Conservation (phyloP, 495 filamentous ascomycete genomes). For the Alectoria sarmentosa region DNA sequence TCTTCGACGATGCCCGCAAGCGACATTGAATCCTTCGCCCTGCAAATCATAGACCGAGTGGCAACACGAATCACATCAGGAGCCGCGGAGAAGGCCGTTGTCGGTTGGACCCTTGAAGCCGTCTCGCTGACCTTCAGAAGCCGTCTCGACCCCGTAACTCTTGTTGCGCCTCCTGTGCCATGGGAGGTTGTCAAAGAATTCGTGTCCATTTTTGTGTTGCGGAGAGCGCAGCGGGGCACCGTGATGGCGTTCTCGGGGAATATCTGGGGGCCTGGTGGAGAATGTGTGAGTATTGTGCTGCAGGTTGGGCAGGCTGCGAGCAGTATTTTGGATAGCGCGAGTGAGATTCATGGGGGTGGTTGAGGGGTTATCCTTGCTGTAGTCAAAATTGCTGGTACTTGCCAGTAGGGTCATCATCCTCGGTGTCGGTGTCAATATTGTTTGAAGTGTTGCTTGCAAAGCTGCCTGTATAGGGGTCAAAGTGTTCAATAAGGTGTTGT, state of each 20-base stretch:
- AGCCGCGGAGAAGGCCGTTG: background rate
- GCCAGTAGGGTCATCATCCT: background rate
- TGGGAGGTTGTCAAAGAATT: slow-evolving; percentile 5
- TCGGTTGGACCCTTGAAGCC: background rate
- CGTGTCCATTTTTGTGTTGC: background rate
- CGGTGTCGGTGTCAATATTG: background rate
- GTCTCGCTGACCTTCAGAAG: background rate
- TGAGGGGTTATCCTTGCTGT: background rate
- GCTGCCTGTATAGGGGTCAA: background rate
- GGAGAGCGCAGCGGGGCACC: background rate
- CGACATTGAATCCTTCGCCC: background rate
- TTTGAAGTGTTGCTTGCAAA: background rate
- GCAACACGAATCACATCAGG: background rate
- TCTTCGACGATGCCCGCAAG: background rate
- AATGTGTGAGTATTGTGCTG: background rate
- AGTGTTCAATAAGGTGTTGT: background rate
- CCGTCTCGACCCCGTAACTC: background rate
- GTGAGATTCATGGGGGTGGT: background rate
- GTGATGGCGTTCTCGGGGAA: background rate
- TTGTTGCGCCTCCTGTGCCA: background rate
- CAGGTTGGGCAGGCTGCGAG: background rate
- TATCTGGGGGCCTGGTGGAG: background rate
- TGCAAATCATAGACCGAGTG: background rate
- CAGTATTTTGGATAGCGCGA: background rate
- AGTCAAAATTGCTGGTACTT: background rate